phyloP scores from a whole-genome alignment of 495 filamentous ascomycete species.

The Saxispiralis lemnorum region DNA sequence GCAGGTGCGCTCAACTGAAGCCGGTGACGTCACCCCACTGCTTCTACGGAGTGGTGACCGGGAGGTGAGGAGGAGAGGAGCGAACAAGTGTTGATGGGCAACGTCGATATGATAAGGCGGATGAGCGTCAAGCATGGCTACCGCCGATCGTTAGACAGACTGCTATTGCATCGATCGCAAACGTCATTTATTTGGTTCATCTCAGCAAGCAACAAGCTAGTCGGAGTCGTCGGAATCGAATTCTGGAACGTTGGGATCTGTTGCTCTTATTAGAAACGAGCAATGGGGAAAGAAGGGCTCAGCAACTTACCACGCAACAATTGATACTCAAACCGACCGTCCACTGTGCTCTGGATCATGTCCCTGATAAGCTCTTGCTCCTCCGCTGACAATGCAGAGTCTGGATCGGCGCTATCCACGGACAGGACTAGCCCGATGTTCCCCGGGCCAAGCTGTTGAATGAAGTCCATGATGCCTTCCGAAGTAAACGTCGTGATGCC shows the following conservation, averaged over 20 bases:
- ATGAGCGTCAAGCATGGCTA: too few species aligned
- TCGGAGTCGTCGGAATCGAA: slow-evolving; percentile 23
- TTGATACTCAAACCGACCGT: slow-evolving; percentile 25
- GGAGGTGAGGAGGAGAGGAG: too few species aligned
- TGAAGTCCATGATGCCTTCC: slow-evolving; percentile 22
- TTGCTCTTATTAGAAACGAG: neutral
- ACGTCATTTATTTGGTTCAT: neutral
- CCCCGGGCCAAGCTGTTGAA: slow-evolving; percentile 18
- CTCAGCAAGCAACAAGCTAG: neutral
- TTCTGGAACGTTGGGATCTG: slow-evolving; percentile 26
- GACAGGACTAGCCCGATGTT: slow-evolving; percentile 22
- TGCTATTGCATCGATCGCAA: too few species aligned
- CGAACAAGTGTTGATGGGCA: too few species aligned
- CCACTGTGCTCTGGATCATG: slow-evolving; percentile 18
- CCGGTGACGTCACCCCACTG: neutral
- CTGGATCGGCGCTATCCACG: slow-evolving; percentile 24
- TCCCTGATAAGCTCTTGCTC: slow-evolving; percentile 19
- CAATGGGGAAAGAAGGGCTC: neutral
- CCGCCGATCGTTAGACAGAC: too few species aligned
- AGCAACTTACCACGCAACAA: slow-evolving; percentile 21
- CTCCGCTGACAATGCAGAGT: slow-evolving; percentile 20
- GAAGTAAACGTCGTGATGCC: slow-evolving; percentile 24
- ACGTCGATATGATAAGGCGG: too few species aligned
- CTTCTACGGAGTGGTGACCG: too few species aligned
- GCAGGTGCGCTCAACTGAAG: neutral